Conservation (phyloP, 257 asterid species). For the Solanum lycopersicoides region DNA sequence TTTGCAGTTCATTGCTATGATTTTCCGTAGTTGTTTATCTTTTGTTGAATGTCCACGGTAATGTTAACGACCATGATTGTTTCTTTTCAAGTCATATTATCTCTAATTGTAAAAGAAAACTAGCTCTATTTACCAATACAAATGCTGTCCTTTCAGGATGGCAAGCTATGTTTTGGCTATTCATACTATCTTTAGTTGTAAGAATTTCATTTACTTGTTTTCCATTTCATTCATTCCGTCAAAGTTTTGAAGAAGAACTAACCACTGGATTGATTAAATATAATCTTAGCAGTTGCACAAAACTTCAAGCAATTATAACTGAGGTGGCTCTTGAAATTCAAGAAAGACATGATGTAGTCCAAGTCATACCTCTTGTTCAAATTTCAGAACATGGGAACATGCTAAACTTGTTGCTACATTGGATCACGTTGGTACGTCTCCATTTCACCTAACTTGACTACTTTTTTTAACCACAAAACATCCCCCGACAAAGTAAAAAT, state of each 20-base stretch:
- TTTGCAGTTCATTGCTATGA: slow-evolving; percentile 67
- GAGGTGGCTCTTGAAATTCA: slow-evolving; percentile 88
- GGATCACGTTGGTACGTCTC: slow-evolving; percentile 60
- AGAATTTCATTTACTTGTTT: neutral
- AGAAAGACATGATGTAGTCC: slow-evolving; percentile 89
- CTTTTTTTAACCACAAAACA: neutral
- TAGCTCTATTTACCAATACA: neutral
- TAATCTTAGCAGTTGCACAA: slow-evolving; percentile 75
- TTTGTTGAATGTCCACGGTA: slow-evolving; percentile 63
- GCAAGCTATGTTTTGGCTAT: slow-evolving; percentile 44
- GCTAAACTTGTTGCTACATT: slow-evolving; percentile 67
- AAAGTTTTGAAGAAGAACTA: slow-evolving; percentile 3
- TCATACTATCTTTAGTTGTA: slow-evolving; percentile 28
- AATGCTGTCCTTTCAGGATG: slow-evolving; percentile 43
- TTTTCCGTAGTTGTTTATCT: slow-evolving; percentile 56
- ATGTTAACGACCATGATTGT: neutral
- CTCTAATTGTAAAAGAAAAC: neutral
- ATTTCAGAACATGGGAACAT: slow-evolving; percentile 95
- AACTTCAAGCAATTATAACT: slow-evolving; percentile 83
- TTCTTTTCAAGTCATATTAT: neutral
- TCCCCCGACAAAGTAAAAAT: too few relatives aligned
- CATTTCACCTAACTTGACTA: neutral
- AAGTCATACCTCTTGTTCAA: slow-evolving; percentile 92
- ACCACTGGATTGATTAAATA: slow-evolving; percentile 36
- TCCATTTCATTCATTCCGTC: neutral